Evolutionary conservation across 305 asterid species (phyloP), one percentile per base, ranked within the genome.

Genomic region (Fraxinus paxiana): DNA sequence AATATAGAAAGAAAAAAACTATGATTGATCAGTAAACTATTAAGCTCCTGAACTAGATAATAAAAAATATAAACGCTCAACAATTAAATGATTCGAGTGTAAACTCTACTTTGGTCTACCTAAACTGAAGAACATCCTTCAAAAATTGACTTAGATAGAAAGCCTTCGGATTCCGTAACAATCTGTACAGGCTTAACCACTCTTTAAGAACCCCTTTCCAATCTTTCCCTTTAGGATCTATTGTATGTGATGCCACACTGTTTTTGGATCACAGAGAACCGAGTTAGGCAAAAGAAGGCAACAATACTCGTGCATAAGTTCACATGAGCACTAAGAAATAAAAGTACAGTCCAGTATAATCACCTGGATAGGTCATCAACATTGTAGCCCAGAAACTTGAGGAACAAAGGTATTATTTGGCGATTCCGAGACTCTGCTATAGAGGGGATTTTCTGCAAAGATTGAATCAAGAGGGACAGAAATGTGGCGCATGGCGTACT

Each of bases 141-240:
- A 94, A 80, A 81, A 91, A 81, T 59, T 82, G 92, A 79, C 91
- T 87, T 84, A 41, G 91, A 87, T 89, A 84, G 33, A 91, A 90
- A 75, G 91, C 87, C 83, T 83, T 90, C 18, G 98, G 97, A 83
- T 93, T 96, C 51, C 86, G 92, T 83, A 94, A 85, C 88, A 88
- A 77, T 79, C 87, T 85, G 86, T 93, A 85, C 84, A 96, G 86
- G 91, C 88, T 89, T 76, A 96, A 84, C 99, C 98, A 96, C 86
- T 96, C 97, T 84, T 86, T 86, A 78, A 93, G 96, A 77, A 86
- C 86, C 54, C 76, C 88, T 82, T 86, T 91, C 99, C 99, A 94
- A 69, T 90, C 97, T 89, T 92, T 91, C 78, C 92, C 94, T 84
- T 88, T 87, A 82, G 84, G 88, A 77, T 73, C 86, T 86, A 83